Evolutionary conservation across 2,329 filamentous ascomycete genomes (phyloP).

Genomic region (Cladosporium sp.): DNA sequence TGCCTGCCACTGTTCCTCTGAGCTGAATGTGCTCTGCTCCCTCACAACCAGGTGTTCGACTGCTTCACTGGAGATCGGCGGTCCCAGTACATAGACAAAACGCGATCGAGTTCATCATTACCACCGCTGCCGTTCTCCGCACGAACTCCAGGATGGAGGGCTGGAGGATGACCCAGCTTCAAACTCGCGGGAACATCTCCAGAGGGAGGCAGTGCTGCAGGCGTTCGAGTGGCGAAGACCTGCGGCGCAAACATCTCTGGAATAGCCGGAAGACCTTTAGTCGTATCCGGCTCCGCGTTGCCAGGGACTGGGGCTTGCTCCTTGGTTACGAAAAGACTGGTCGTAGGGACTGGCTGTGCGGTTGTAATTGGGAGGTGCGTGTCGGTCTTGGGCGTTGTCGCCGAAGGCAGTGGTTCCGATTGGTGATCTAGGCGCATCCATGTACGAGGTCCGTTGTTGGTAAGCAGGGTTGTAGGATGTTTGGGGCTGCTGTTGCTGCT

Average conservation of each 20-base stretch:
- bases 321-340: constrained; percentile 28
- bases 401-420: constrained; percentile 15
- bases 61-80: not conserved
- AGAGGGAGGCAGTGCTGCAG: not conserved
- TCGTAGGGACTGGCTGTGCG: constrained; percentile 5
- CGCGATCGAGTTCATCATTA: constrained; percentile 10
- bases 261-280: constrained; percentile 26
- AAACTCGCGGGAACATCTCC: not conserved
- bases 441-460: constrained; percentile 6
- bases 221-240: not conserved
- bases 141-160: not conserved
- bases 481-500: constrained; percentile 1
- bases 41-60: constrained; percentile 8
- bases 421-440: constrained; percentile 17
- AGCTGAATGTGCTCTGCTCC: not conserved
- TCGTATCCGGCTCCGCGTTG: constrained; percentile 64
- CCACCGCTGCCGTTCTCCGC: not conserved
- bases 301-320: constrained; percentile 58
- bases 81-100: constrained; percentile 10
- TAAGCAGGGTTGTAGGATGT: constrained; percentile 9
- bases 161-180: not conserved
- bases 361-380: constrained; percentile 15
- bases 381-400: constrained; percentile 13
- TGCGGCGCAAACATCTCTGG: not conserved
- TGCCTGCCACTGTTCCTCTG: no score